Base-by-base conservation (phyloP, 2,329 filamentous ascomycete species). In the Trichoderma sp. region DNA sequence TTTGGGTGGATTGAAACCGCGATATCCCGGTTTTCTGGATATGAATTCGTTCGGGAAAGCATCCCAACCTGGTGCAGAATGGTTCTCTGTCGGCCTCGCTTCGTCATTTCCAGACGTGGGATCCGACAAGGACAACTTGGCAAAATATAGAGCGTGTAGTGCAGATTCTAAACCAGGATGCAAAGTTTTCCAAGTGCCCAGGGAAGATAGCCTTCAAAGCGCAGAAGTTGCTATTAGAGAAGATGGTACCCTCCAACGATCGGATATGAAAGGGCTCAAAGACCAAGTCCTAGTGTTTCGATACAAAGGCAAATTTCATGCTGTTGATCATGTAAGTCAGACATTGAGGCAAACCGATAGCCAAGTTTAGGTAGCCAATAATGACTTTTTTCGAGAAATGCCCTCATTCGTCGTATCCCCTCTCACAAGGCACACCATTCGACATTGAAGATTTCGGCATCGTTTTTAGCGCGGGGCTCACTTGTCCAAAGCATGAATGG, bases 401-500 rank as follows among this genome's bases (percentile, higher is more conserved):
- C 70, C 90, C 90, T 1, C 90, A 92, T 73, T 88, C 86, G 1
- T 86, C 89, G 0, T 92, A 86, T 69, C 89, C 90, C 0, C 82
- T 92, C 1, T 91, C 89, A 0, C 83, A 86, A 55, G 89, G 88
- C 0, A 85, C 79, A 0, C 82, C 89, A 0, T 92, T 91, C 69
- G 90, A 92, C 66, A 92, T 92, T 73, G 90, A 92, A 72, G 90
- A 92, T 70, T 92, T 92, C 75, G 90, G 90, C 0, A 79, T 91
- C 2, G 81, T 85, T 5, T 76, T 91, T 7, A 90, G 88, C 67
- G 84, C 87, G 0, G 90, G 89, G 0, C 79, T 92, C 4, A 85
- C 83, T 0, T 92, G 90, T 76, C 88, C 89, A 0, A 91, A 91
- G 71, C 90, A 92, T 71, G 87, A 83, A 5, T 92, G 90, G 90